A percentile compares a stretch with the other conserved stretches of the same genome.
Evolutionary conservation across 2,329 filamentous ascomycete species (phyloP).

Genomic region (Pyricularia sp.): DNA sequence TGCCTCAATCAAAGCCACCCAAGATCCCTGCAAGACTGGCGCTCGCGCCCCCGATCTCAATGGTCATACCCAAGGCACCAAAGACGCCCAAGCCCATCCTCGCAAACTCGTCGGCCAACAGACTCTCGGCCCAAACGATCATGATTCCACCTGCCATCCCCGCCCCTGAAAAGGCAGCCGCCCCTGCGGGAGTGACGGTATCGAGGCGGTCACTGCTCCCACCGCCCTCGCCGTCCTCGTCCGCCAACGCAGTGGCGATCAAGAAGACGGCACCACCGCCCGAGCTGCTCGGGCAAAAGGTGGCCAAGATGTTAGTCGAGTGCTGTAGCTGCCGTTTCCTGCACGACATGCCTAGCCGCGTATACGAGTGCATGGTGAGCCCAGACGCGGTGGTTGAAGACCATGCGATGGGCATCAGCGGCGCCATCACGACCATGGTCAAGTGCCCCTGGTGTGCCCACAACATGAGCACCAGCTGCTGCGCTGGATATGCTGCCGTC

Average conservation of each 20-base stretch:
- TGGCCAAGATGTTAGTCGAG: slow-evolving; percentile 52
- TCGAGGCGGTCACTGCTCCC: slow-evolving; percentile 1
- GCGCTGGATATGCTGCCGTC: slow-evolving; percentile 53
- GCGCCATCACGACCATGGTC: slow-evolving; percentile 46
- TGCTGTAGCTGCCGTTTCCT: slow-evolving; percentile 52
- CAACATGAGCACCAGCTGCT: slow-evolving; percentile 56
- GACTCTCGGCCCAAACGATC: not conserved
- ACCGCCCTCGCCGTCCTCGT: not conserved
- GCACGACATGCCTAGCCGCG: slow-evolving; percentile 50
- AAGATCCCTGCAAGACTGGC: not conserved
- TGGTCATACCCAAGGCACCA: not conserved
- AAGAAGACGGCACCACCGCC: slow-evolving; percentile 6
- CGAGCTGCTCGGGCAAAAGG: slow-evolving; percentile 17
- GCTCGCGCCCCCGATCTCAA: not conserved
- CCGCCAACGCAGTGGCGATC: not conserved
- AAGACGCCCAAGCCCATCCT: not conserved
- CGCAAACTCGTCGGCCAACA: not conserved
- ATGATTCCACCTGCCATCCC: not conserved
- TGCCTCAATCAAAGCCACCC: not conserved
- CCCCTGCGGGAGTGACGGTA: not conserved
- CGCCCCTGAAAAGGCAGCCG: not conserved
- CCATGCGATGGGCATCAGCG: slow-evolving; percentile 36
- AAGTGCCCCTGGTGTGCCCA: slow-evolving; percentile 62
- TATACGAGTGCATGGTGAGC: slow-evolving; percentile 52
- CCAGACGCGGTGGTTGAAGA: slow-evolving; percentile 42